Conservation (phyloP, 306 rosid genomes). For the Cicer chorassanicum region DNA sequence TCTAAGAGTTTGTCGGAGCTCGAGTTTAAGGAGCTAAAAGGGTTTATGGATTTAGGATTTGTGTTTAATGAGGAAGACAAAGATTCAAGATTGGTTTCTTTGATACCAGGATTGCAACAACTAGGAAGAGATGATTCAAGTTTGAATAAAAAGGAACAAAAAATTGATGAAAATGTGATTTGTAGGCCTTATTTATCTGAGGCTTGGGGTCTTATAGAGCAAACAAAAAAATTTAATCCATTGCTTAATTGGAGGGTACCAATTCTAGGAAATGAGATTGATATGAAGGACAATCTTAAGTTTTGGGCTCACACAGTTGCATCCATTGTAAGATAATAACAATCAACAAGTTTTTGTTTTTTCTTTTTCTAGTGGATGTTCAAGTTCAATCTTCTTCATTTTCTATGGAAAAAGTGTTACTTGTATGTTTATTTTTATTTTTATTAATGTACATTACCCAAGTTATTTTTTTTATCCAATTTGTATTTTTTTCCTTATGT, state of each 20-base stretch:
- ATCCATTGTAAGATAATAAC: slow-evolving; percentile 63
- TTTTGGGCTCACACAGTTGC: slow-evolving; percentile 84
- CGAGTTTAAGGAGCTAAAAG: slow-evolving; percentile 79
- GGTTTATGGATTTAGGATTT: slow-evolving; percentile 87
- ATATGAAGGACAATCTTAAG: slow-evolving; percentile 70
- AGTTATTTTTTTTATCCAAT: slow-evolving; percentile 1
- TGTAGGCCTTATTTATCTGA: slow-evolving; percentile 84
- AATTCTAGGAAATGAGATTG: slow-evolving; percentile 52
- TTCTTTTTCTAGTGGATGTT: not conserved
- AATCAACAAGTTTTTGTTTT: not conserved
- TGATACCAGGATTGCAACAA: slow-evolving; percentile 74
- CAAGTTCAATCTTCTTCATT: slow-evolving; percentile 29
- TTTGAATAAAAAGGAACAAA: slow-evolving; percentile 31
- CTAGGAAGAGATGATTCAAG: slow-evolving; percentile 40
- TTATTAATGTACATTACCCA: slow-evolving; percentile 31
- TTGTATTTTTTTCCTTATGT: not conserved
- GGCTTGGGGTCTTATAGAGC: slow-evolving; percentile 71
- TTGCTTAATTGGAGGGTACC: slow-evolving; percentile 67
- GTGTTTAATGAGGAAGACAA: slow-evolving; percentile 73
- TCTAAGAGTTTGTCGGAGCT: slow-evolving; percentile 77
- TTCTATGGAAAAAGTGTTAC: slow-evolving; percentile 1
- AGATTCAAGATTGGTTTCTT: slow-evolving; percentile 60
- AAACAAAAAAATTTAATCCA: slow-evolving; percentile 44
- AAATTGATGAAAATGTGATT: slow-evolving; percentile 48
- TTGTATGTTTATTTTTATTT: slow-evolving; percentile 7